Evolutionary conservation across 2,329 filamentous ascomycete genomes (phyloP).

Genomic region (Cladophialophora psammophila): DNA sequence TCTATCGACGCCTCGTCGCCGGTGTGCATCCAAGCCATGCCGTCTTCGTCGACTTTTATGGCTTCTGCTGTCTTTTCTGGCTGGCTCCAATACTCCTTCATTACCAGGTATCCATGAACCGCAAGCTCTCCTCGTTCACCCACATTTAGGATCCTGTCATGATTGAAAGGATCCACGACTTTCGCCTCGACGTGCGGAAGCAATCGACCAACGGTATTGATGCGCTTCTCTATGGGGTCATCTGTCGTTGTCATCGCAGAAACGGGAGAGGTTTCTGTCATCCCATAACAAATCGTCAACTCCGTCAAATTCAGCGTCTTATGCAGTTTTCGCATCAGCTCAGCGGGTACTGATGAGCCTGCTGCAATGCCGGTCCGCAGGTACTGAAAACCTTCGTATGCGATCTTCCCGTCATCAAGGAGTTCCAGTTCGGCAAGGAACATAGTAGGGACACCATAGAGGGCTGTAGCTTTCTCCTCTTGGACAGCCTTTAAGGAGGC

Average conservation of each 20-base stretch:
- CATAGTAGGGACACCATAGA: slow-evolving; percentile 96
- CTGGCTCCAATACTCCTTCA: slow-evolving; percentile 91
- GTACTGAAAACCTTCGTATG: slow-evolving; percentile 64
- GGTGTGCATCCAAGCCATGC: slow-evolving; percentile 82
- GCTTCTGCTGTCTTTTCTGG: slow-evolving; percentile 72
- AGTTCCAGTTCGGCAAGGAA: slow-evolving; percentile 86
- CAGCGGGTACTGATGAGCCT: slow-evolving; percentile 80
- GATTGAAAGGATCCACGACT: slow-evolving; percentile 78
- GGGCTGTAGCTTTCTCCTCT: slow-evolving; percentile 68
- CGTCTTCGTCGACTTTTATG: slow-evolving; percentile 53
- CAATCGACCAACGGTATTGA: slow-evolving; percentile 76
- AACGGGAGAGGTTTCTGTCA: slow-evolving; percentile 84
- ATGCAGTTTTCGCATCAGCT: slow-evolving; percentile 71
- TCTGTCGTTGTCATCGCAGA: slow-evolving; percentile 79
- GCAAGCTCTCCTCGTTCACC: slow-evolving; percentile 80
- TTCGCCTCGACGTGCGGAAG: slow-evolving; percentile 84
- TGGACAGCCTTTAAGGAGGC: slow-evolving; percentile 72
- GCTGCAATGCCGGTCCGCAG: slow-evolving; percentile 91
- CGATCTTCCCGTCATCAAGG: slow-evolving; percentile 62
- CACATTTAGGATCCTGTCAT: slow-evolving; percentile 65
- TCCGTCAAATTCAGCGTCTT: slow-evolving; percentile 76
- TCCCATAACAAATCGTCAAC: slow-evolving; percentile 93
- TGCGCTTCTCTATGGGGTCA: slow-evolving; percentile 76
- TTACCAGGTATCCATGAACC: slow-evolving; percentile 82
- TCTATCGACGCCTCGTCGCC: slow-evolving; percentile 91